phyloP scores from a whole-genome alignment of 371 early-diverging fungal species.

The Rhizomucor miehei region DNA sequence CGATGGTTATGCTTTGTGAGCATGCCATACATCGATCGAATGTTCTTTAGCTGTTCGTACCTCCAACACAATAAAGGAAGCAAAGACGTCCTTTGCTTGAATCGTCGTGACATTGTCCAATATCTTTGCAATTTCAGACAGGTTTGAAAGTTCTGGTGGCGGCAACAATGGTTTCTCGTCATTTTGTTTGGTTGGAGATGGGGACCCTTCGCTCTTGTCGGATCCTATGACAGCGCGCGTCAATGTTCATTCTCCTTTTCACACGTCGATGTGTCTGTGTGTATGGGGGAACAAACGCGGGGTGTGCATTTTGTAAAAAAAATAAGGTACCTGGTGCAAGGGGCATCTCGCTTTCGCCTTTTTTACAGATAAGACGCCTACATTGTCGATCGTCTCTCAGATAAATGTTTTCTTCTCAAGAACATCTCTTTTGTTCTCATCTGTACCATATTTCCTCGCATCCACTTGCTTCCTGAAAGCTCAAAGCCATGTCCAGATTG shows the following conservation, averaged over 20 bases:
- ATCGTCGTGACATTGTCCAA: constrained; percentile 44
- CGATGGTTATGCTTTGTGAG: not conserved
- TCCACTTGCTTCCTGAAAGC: constrained; percentile 86
- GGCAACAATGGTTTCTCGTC: constrained; percentile 46
- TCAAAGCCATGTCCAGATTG: constrained; percentile 80
- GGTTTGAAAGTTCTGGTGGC: constrained; percentile 59
- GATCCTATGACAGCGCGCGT: not conserved
- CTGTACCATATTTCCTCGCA: constrained; percentile 81
- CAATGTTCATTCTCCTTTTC: no score
- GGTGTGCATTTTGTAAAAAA: no score
- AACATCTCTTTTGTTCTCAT: not conserved
- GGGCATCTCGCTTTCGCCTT: not conserved
- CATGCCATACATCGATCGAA: constrained; percentile 1
- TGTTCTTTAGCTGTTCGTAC: constrained; percentile 26
- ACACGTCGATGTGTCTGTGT: no score
- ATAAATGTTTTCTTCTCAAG: not conserved
- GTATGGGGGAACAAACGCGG: no score
- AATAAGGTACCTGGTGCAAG: not conserved
- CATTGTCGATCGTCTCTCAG: not conserved
- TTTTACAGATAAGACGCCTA: not conserved
- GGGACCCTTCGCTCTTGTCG: not conserved
- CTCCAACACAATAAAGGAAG: constrained; percentile 41
- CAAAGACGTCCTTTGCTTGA: constrained; percentile 50
- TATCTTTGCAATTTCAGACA: constrained; percentile 57
- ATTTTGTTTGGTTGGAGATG: constrained; percentile 3